Conservation (phyloP, 345 rosid genomes). For the Luvunga scandens region DNA sequence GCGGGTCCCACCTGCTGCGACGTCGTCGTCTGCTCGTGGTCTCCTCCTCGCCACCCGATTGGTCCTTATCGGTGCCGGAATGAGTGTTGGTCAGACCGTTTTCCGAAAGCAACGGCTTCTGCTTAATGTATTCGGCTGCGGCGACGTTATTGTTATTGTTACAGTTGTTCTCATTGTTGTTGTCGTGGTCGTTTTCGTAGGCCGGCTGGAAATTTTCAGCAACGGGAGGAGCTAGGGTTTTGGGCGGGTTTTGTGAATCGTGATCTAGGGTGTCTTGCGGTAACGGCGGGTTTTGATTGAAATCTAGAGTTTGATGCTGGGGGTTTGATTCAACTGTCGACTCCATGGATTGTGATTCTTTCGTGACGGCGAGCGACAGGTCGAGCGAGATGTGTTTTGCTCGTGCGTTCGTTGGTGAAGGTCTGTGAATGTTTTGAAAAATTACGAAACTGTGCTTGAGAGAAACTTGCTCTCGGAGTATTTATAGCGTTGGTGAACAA, state of each 20-base stretch:
- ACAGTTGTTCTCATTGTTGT: not conserved
- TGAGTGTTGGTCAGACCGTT: slow-evolving; percentile 56
- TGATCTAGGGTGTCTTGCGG: slow-evolving; percentile 18
- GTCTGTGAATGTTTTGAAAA: not conserved
- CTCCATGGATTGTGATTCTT: slow-evolving; percentile 22
- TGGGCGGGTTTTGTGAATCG: slow-evolving; percentile 22
- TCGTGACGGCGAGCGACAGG: not conserved
- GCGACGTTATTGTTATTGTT: slow-evolving; percentile 2
- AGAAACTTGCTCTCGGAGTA: not conserved
- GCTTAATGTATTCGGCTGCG: slow-evolving; percentile 21
- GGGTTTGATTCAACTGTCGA: slow-evolving; percentile 23
- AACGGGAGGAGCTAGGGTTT: slow-evolving; percentile 13
- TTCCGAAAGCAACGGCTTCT: slow-evolving; percentile 50
- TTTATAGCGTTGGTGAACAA: not conserved
- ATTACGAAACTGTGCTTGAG: too few species aligned
- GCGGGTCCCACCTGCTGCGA: slow-evolving; percentile 90
- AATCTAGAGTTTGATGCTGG: slow-evolving; percentile 24
- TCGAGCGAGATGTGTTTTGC: too few species aligned
- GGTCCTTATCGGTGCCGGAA: slow-evolving; percentile 65
- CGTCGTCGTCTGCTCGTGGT: slow-evolving; percentile 66
- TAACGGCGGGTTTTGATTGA: slow-evolving; percentile 17
- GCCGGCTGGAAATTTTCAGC: not conserved
- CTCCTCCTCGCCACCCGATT: slow-evolving; percentile 90
- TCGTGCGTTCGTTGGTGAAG: not conserved
- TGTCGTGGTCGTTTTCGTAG: not conserved